Evolutionary conservation across 1,284 basidiomycete species (phyloP).

Genomic region (Prillingera fragicola): DNA sequence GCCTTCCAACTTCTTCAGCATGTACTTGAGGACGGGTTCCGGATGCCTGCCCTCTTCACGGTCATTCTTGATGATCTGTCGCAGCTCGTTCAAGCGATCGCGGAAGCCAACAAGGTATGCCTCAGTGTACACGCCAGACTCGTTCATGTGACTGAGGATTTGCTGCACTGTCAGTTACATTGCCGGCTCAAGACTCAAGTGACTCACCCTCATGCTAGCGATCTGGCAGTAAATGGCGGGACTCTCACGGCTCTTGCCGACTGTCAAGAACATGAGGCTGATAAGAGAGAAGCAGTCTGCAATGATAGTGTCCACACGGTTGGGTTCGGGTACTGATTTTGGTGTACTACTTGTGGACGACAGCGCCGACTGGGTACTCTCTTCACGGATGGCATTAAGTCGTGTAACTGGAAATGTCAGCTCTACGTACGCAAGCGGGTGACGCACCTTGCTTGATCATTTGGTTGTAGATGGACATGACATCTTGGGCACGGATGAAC

Average conservation of each 20-base stretch:
- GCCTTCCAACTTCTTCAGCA: slow-evolving; percentile 84
- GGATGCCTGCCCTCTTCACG: slow-evolving; percentile 76
- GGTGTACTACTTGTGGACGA: slow-evolving; percentile 2
- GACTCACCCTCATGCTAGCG: slow-evolving; percentile 82
- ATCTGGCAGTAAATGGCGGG: slow-evolving; percentile 92
- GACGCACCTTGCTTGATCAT: slow-evolving; percentile 84
- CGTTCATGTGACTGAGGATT: slow-evolving; percentile 88
- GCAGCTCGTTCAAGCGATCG: slow-evolving; percentile 68
- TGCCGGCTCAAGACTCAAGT: slow-evolving; percentile 6
- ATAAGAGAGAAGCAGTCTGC: slow-evolving; percentile 88
- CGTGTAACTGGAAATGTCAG: slow-evolving; percentile 64
- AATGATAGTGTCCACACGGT: slow-evolving; percentile 84
- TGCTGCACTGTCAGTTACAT: slow-evolving; percentile 55
- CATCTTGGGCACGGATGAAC: slow-evolving; percentile 87
- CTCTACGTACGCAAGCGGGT: neutral
- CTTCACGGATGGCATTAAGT: slow-evolving; percentile 83
- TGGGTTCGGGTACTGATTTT: slow-evolving; percentile 57
- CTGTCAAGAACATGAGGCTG: slow-evolving; percentile 86
- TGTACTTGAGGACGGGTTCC: slow-evolving; percentile 78
- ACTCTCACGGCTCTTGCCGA: slow-evolving; percentile 86
- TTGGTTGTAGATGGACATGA: slow-evolving; percentile 85
- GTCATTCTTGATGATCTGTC: slow-evolving; percentile 75
- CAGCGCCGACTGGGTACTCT: slow-evolving; percentile 25
- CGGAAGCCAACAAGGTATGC: slow-evolving; percentile 79
- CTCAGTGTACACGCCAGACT: slow-evolving; percentile 87